Percentiles rank a stretch among this genome's conserved stretches.
Evolutionary conservation across 2,329 filamentous ascomycete genomes (phyloP).

Genomic region (Microcera coccophila): DNA sequence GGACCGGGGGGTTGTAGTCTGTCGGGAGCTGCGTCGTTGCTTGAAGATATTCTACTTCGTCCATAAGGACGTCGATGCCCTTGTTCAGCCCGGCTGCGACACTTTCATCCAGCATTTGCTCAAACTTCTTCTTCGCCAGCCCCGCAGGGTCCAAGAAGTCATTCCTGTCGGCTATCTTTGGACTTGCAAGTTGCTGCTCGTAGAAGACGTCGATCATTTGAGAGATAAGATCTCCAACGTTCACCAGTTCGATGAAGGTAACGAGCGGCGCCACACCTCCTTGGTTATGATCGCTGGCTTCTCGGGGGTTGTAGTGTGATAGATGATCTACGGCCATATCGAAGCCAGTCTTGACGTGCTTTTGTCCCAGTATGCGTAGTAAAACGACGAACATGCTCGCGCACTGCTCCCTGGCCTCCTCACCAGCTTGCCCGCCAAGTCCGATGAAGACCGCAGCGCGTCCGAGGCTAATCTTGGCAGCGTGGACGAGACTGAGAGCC

Average conservation of each 20-base stretch:
- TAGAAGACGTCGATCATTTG: constrained; percentile 99
- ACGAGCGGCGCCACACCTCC: constrained; percentile 83
- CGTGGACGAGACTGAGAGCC: constrained; percentile 81
- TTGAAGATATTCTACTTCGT: constrained; percentile 93
- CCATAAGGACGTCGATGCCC: constrained; percentile 97
- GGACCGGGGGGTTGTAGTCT: constrained; percentile 76
- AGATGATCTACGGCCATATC: constrained; percentile 89
- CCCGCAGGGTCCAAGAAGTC: constrained; percentile 91
- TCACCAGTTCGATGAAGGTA: constrained; percentile 94
- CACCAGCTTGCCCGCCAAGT: constrained; percentile 74
- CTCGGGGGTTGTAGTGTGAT: constrained; percentile 83
- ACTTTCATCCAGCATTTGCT: constrained; percentile 96
- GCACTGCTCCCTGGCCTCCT: constrained; percentile 83
- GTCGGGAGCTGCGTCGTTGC: constrained; percentile 80
- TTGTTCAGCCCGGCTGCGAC: constrained; percentile 95
- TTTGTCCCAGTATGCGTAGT: constrained; percentile 76
- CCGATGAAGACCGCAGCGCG: constrained; percentile 78
- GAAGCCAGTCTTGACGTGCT: constrained; percentile 89
- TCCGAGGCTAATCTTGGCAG: constrained; percentile 82
- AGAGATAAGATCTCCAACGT: constrained; percentile 94
- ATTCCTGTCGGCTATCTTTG: constrained; percentile 82
- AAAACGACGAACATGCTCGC: constrained; percentile 82
- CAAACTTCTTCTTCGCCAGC: constrained; percentile 96
- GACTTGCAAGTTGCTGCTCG: constrained; percentile 82
- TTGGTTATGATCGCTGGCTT: constrained; percentile 67